Conservation (phyloP, 163 green algal genomes). For the Volvox carteri region DNA sequence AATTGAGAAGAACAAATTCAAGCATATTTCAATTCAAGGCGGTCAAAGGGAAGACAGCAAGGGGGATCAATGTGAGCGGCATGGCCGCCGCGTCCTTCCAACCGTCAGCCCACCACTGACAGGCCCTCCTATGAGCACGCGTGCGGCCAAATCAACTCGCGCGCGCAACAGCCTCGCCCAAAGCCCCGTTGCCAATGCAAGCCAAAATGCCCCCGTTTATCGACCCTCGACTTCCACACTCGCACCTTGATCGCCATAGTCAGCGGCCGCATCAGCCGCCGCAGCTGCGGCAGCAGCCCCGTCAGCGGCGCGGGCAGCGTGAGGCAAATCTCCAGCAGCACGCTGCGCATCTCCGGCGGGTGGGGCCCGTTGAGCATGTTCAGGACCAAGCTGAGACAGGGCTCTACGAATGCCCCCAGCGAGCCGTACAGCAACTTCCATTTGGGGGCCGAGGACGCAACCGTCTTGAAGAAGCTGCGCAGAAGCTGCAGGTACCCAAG, state of each 20-base stretch:
- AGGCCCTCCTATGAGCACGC: no score
- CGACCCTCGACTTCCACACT: neutral
- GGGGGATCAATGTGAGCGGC: no score
- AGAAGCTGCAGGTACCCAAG: slow-evolving; percentile 88
- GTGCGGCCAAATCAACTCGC: no score
- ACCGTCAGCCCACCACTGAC: no score
- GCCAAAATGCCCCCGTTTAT: no score
- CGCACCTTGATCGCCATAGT: slow-evolving; percentile 79
- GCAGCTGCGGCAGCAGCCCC: slow-evolving; percentile 87
- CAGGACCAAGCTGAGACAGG: slow-evolving; percentile 73
- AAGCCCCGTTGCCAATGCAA: no score
- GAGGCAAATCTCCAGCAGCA: slow-evolving; percentile 91
- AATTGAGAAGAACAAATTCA: no score
- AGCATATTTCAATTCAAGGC: no score
- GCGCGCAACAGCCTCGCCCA: no score
- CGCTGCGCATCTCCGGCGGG: slow-evolving; percentile 61
- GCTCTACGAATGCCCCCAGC: slow-evolving; percentile 73
- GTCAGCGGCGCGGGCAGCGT: slow-evolving; percentile 86
- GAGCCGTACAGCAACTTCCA: slow-evolving; percentile 74
- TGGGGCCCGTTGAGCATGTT: slow-evolving; percentile 74
- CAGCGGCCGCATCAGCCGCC: slow-evolving; percentile 89
- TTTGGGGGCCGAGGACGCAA: slow-evolving; percentile 47
- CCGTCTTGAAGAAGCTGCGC: slow-evolving; percentile 84
- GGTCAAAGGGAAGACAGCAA: no score
- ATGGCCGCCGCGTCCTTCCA: no score